Evolutionary conservation across 768 basidiomycete genomes (phyloP), one percentile per base, ranked within the genome.

Genomic region (Kwoniella pini): DNA sequence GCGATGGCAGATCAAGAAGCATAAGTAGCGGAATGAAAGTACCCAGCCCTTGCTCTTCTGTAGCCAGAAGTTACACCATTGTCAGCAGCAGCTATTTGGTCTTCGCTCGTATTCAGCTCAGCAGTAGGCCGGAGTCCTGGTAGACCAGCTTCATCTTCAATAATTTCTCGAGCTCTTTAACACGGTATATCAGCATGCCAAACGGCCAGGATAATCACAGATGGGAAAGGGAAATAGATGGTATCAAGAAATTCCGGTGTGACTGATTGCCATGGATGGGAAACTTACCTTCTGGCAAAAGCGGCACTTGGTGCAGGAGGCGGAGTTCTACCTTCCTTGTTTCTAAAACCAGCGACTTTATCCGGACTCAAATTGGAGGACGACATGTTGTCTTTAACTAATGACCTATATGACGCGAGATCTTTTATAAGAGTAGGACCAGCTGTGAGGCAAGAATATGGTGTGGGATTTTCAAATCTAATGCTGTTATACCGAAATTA

Each of bases 21-120:
- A n/a, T n/a, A n/a, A n/a, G n/a, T 22, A 33, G 43, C 21, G 11
- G n/a, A 40, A 45, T 12, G 54, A 19, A 9, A 73, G 77, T 68
- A 79, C 79, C 93, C 95, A 68, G 94, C 95, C 86, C 93, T 87
- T 75, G 92, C 91, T 83, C 93, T 87, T 81, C 91, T 86, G 79
- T 92, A 95, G 63, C 90, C 89, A 56, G 46, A 39, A 13, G 55
- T 27, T 24, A 72, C 85, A 83, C 72, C 86, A 81, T 63, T 83
- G 79, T 66, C 81, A 79, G 24, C 63, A 54, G 52, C 63, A 48
- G 60, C 59, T 13, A 62, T 36, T 46, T 54, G 54, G 31, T 60
- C 87, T 82, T 79, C 52, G 22, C 21, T 33, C 44, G 45, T 30
- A 7, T 4, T 30, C 7, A 55, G n/a, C 28, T 19, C 57, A 13